phyloP scores from a whole-genome alignment of 1,139 yeast genomes.

The Zygosaccharomyces sapae region DNA sequence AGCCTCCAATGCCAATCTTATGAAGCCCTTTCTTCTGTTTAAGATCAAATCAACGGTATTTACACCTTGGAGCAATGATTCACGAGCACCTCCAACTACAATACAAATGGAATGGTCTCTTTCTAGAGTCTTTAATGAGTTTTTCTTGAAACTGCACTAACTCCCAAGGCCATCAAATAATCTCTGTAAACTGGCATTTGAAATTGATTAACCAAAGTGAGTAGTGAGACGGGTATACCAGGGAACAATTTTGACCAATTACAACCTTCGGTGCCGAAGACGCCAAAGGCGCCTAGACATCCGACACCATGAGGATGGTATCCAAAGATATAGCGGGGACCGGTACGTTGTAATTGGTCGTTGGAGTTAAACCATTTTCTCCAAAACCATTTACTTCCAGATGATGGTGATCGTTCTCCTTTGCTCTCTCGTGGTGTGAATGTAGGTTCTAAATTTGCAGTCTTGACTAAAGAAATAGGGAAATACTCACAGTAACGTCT shows the following conservation, averaged over 20 bases:
- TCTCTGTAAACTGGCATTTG: conserved; percentile 82
- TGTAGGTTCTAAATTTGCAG: conserved; percentile 72
- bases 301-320: conserved; percentile 97
- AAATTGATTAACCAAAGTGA: conserved; percentile 82
- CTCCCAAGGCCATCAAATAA: conserved; percentile 73
- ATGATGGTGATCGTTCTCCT: conserved; percentile 16
- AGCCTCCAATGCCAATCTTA: conserved; percentile 74
- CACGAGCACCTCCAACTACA: conserved; percentile 95
- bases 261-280: conserved; percentile 76
- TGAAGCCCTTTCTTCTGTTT: conserved; percentile 79
- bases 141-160: conserved; percentile 76
- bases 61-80: conserved; percentile 68
- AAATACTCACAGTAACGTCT: conserved; percentile 70
- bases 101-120: conserved; percentile 79
- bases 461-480: conserved; percentile 72
- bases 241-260: conserved; percentile 69
- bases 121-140: conserved; percentile 63
- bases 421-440: conserved; percentile 39
- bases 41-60: conserved; percentile 61
- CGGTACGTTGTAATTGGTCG: conserved; percentile 37
- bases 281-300: conserved; percentile 88
- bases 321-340: conserved; percentile 84
- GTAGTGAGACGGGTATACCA: conserved; percentile 70
- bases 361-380: conserved; percentile 17
- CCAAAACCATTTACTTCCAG: conserved; percentile 14